phyloP scores from a whole-genome alignment of 164 flowering plant species.

The Magnolia officinalis region DNA sequence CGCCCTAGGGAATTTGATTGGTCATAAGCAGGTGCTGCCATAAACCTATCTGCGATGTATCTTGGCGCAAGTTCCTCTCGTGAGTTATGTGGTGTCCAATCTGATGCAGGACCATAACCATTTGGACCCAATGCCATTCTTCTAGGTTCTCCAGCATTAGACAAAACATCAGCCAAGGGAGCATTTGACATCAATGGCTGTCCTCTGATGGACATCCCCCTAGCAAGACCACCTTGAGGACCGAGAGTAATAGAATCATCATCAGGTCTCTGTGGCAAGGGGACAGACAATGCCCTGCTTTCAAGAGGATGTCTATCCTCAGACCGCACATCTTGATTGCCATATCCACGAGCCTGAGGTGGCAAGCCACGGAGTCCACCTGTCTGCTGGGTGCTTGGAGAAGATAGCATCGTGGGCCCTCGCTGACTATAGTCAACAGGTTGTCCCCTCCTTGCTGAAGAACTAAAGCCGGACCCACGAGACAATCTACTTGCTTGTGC shows the following conservation, averaged over 20 bases:
- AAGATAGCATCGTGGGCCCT: conserved; percentile 46
- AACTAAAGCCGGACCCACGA: conserved; percentile 55
- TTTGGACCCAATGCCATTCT: conserved; percentile 49
- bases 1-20: conserved; percentile 49
- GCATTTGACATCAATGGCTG: conserved; percentile 36
- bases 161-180: conserved; percentile 35
- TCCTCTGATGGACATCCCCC: conserved; percentile 82
- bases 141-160: conserved; percentile 46
- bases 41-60: conserved; percentile 39
- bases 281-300: conserved; percentile 51
- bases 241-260: conserved; percentile 80
- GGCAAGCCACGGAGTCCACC: conserved; percentile 59
- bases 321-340: conserved; percentile 58
- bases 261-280: conserved; percentile 62
- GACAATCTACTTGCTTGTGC: conserved; percentile 64
- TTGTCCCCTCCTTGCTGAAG: conserved; percentile 56
- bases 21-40: conserved; percentile 29
- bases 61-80: conserved; percentile 52
- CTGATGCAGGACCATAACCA: conserved; percentile 53
- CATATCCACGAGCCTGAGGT: conserved; percentile 60
- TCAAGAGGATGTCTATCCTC: conserved; percentile 70
- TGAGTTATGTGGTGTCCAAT: conserved; percentile 32
- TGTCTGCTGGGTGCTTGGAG: conserved; percentile 52
- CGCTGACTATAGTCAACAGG: conserved; percentile 66
- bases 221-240: conserved; percentile 94